Evolutionary conservation across 2,329 filamentous ascomycete species (phyloP).

Genomic region (Stachybotrys chartarum): DNA sequence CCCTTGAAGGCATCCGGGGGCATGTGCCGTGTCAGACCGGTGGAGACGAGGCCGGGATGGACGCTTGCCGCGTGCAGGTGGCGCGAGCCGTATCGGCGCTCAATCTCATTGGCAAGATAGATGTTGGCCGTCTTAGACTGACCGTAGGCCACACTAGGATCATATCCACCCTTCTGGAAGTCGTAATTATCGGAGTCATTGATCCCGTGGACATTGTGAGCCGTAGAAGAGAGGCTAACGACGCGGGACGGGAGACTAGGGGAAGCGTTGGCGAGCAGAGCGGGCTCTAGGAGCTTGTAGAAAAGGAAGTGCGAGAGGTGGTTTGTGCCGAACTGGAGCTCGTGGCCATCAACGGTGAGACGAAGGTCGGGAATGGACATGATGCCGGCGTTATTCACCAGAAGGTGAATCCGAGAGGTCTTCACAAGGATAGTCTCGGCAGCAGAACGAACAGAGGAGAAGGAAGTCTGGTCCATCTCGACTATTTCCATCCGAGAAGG

Average conservation of each 20-base stretch:
- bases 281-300: constrained; percentile 4
- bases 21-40: background rate
- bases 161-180: constrained; percentile 8
- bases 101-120: constrained; percentile 40
- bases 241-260: constrained; percentile 3
- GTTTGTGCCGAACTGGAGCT: constrained; percentile 10
- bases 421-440: constrained; percentile 10
- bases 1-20: too few species aligned
- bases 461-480: constrained; percentile 20
- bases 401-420: constrained; percentile 8
- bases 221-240: constrained; percentile 2
- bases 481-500: constrained; percentile 19
- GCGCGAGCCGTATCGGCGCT: constrained; percentile 33
- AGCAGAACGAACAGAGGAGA: constrained; percentile 18
- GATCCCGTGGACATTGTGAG: background rate
- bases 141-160: constrained; percentile 31
- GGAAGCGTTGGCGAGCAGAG: background rate
- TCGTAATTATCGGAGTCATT: constrained; percentile 7
- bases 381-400: constrained; percentile 17
- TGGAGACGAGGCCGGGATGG: constrained; percentile 1
- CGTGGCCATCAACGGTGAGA: constrained; percentile 5
- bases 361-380: constrained; percentile 5
- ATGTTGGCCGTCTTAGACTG: constrained; percentile 45
- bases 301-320: constrained; percentile 11
- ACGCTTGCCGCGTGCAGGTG: constrained; percentile 25